Evolutionary conservation across 345 rosid genomes (phyloP).

Genomic region (Brassica juncea): DNA sequence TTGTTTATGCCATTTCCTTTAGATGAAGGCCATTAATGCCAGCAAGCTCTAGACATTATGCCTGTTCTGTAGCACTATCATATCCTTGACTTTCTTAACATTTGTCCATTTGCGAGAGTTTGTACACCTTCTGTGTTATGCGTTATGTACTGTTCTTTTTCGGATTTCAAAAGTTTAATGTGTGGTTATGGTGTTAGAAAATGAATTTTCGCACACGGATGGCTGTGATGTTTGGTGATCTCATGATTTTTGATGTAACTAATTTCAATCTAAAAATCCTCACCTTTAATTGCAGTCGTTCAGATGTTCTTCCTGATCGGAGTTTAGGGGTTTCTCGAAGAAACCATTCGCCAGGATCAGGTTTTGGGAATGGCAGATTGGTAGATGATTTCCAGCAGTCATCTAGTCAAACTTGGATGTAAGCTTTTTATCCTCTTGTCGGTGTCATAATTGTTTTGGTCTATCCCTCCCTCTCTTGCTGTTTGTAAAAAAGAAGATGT

Average conservation of each 20-base stretch:
- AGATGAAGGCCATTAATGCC: slow-evolving; percentile 41
- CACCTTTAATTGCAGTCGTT: slow-evolving; percentile 37
- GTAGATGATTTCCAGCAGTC: slow-evolving; percentile 38
- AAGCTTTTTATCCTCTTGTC: slow-evolving; percentile 28
- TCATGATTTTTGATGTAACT: slow-evolving; percentile 20
- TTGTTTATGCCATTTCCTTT: slow-evolving; percentile 46
- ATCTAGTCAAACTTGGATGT: slow-evolving; percentile 46
- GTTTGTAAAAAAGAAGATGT: background rate
- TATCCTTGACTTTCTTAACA: slow-evolving; percentile 6
- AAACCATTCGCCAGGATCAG: slow-evolving; percentile 39
- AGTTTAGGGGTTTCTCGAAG: slow-evolving; percentile 33
- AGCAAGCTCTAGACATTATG: slow-evolving; percentile 41
- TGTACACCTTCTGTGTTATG: slow-evolving; percentile 18
- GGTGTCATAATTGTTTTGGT: background rate
- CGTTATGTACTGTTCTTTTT: slow-evolving; percentile 26
- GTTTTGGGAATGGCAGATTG: slow-evolving; percentile 35
- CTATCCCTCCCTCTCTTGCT: slow-evolving; percentile 4
- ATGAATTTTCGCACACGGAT: slow-evolving; percentile 13
- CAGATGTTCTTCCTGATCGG: slow-evolving; percentile 36
- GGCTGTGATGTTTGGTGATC: slow-evolving; percentile 9
- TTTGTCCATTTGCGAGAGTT: background rate
- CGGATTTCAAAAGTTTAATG: background rate
- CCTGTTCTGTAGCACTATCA: slow-evolving; percentile 13
- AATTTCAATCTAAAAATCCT: slow-evolving; percentile 2
- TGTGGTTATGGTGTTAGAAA: slow-evolving; percentile 18